A percentile compares a stretch with the other conserved stretches of the same genome.
phyloP scores from a whole-genome alignment of 345 rosid species.

The Brassica nigra region DNA sequence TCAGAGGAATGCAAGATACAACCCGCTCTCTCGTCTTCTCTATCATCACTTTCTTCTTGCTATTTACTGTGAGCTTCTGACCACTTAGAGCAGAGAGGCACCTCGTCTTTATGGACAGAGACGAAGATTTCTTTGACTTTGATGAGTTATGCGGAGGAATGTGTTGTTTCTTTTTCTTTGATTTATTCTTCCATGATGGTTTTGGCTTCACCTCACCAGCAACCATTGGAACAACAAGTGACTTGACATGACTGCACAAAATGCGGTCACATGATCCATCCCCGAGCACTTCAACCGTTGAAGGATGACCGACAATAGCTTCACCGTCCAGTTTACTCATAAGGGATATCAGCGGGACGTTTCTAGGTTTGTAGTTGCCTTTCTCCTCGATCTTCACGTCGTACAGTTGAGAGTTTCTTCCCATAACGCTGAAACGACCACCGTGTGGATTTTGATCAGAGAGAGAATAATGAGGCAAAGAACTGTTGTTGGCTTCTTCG shows the following conservation, averaged over 20 bases:
- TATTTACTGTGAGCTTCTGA: slow-evolving; percentile 47
- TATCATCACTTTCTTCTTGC: slow-evolving; percentile 41
- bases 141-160: slow-evolving; percentile 35
- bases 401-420: slow-evolving; percentile 53
- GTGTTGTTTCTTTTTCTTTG: slow-evolving; percentile 27
- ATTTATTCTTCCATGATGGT: slow-evolving; percentile 31
- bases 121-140: slow-evolving; percentile 52
- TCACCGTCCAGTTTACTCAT: slow-evolving; percentile 77
- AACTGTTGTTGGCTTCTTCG: slow-evolving; percentile 46
- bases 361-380: slow-evolving; percentile 60
- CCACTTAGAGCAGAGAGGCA: slow-evolving; percentile 76
- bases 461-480: slow-evolving; percentile 40
- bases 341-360: slow-evolving; percentile 89
- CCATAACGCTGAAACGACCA: slow-evolving; percentile 50
- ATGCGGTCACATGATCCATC: slow-evolving; percentile 47
- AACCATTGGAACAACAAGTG: slow-evolving; percentile 34
- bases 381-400: slow-evolving; percentile 76
- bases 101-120: slow-evolving; percentile 69
- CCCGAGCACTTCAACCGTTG: slow-evolving; percentile 58
- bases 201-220: slow-evolving; percentile 27
- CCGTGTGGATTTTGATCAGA: slow-evolving; percentile 60
- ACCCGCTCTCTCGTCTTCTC: slow-evolving; percentile 61
- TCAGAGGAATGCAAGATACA: slow-evolving; percentile 79
- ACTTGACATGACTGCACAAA: slow-evolving; percentile 33
- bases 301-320: slow-evolving; percentile 87